Evolutionary conservation across 441 rosid species (phyloP).

Genomic region (Corymbia citriodora): DNA sequence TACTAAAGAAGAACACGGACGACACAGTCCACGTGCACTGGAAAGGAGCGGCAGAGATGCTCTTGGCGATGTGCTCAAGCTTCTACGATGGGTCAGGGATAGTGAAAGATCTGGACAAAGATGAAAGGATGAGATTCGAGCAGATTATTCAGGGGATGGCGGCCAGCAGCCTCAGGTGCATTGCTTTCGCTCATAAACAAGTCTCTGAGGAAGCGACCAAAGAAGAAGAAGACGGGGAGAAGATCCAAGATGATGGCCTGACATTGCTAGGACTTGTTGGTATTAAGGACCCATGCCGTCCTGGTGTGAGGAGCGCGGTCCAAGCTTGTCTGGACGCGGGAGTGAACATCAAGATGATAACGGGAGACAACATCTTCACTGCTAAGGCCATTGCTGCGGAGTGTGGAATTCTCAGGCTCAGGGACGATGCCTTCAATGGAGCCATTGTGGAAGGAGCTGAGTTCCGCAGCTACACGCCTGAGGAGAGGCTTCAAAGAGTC

Average conservation of each 20-base stretch:
- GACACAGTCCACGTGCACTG: background rate
- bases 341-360: background rate
- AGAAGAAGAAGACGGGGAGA: background rate
- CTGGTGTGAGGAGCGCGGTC: background rate
- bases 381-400: background rate
- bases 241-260: background rate
- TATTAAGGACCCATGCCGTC: background rate
- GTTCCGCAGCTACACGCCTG: background rate
- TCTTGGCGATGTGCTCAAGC: background rate
- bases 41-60: background rate
- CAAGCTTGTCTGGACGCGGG: background rate
- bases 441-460: background rate
- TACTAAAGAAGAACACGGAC: background rate
- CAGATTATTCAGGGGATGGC: background rate
- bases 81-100: background rate
- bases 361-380: background rate
- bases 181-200: background rate
- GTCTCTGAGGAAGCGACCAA: background rate
- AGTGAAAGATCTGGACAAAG: background rate
- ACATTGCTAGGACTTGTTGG: background rate
- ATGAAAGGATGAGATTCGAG: background rate
- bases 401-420: background rate
- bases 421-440: background rate
- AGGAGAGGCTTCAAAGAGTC: background rate
- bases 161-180: background rate